A percentile compares a stretch with the other conserved stretches of the same genome.
Evolutionary conservation across 352 stramenopile species (phyloP).

Genomic region (Globisporangium mamillatum): DNA sequence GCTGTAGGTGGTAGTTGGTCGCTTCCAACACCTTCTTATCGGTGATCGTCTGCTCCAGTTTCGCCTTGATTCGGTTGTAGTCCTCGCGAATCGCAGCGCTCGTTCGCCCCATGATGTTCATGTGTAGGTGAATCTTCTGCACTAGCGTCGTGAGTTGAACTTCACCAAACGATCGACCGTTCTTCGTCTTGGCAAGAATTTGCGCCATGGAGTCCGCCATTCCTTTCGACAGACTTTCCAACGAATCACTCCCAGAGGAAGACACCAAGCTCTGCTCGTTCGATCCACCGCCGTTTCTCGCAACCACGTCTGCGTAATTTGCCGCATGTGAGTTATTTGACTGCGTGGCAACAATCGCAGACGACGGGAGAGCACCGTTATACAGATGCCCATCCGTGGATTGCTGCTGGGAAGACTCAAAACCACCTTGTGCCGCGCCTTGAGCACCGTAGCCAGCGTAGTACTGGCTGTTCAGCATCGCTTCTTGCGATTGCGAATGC

Average conservation of each 20-base stretch:
- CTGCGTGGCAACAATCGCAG: conserved; percentile 13
- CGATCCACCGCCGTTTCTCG: background rate
- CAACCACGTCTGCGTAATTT: conserved; percentile 30
- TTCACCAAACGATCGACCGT: conserved; percentile 25
- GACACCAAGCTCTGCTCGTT: conserved; percentile 18
- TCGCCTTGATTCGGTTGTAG: conserved; percentile 31
- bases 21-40: conserved; percentile 33
- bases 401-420: conserved; percentile 13
- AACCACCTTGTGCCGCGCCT: conserved; percentile 5
- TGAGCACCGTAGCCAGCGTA: conserved; percentile 1
- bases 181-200: conserved; percentile 35
- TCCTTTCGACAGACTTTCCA: conserved; percentile 28
- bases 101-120: conserved; percentile 43
- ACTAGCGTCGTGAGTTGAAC: conserved; percentile 37
- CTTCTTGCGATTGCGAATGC: conserved; percentile 6
- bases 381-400: conserved; percentile 17
- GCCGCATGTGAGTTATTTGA: conserved; percentile 12
- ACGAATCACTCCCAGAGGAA: conserved; percentile 17
- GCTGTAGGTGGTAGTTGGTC: conserved; percentile 27
- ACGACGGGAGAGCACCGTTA: conserved; percentile 7
- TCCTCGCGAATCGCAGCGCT: conserved; percentile 33
- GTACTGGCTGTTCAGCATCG: conserved; percentile 17
- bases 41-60: conserved; percentile 31
- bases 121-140: conserved; percentile 37
- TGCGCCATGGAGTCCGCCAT: conserved; percentile 38